These are phyloP conservation scores for Vitis labrusca DNA, from an alignment of 164 flowering plant species.

Conservation along the genomic window DNA sequence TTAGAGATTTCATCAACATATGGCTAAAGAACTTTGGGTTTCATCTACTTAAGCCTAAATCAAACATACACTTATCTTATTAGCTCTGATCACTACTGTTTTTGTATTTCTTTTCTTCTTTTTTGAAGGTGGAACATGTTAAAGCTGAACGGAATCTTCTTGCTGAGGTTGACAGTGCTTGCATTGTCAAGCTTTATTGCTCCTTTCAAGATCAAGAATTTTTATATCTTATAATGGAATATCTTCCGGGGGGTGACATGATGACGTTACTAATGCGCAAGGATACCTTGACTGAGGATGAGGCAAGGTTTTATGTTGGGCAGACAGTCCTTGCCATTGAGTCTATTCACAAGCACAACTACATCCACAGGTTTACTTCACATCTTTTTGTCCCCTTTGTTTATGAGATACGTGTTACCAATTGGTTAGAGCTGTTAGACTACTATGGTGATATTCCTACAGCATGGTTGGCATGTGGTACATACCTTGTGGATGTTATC, in stretches of 20 bases:
- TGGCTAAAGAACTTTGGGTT: too few relatives aligned
- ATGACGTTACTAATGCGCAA: slow-evolving; percentile 58
- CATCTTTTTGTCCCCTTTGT: too few relatives aligned
- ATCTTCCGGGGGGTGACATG: slow-evolving; percentile 63
- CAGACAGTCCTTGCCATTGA: slow-evolving; percentile 57
- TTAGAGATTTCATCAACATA: too few relatives aligned
- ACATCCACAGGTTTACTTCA: slow-evolving; percentile 44
- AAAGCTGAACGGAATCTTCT: slow-evolving; percentile 56
- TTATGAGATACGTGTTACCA: too few relatives aligned
- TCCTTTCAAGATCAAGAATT: slow-evolving; percentile 58
- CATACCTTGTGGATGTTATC: too few relatives aligned
- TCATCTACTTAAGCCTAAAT: too few relatives aligned
- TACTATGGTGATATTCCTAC: too few relatives aligned
- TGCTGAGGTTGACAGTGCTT: slow-evolving; percentile 56
- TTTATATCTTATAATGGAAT: slow-evolving; percentile 53
- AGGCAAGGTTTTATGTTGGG: slow-evolving; percentile 50
- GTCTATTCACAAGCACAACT: slow-evolving; percentile 56
- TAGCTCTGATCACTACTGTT: too few relatives aligned
- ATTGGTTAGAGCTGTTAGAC: too few relatives aligned
- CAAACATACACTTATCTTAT: too few relatives aligned
- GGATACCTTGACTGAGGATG: slow-evolving; percentile 52
- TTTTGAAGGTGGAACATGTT: slow-evolving; percentile 51
- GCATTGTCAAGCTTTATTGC: slow-evolving; percentile 53
- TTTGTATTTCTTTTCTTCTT: too few relatives aligned
- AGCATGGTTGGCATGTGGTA: too few relatives aligned